Evolutionary conservation across 225 moss, liverwort and hornwort species (phyloP).

Genomic region (Physcomitrellopsis africana): DNA sequence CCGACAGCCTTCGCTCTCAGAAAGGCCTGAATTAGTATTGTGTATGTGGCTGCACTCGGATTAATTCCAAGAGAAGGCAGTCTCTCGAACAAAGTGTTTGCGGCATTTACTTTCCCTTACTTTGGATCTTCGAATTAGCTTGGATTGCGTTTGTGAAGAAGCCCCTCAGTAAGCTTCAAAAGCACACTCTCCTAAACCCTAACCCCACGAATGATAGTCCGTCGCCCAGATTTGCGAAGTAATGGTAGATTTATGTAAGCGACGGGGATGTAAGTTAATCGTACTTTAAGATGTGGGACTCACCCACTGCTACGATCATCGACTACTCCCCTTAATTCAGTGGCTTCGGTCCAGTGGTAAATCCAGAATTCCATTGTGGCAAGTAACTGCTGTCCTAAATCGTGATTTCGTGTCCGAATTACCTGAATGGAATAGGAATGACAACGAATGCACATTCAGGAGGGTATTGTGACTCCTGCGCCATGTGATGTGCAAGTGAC

Average conservation of each 20-base stretch:
- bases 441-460: too few relatives aligned
- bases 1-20: constrained; percentile 47
- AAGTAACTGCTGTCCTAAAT: too few relatives aligned
- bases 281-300: too few relatives aligned
- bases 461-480: too few relatives aligned
- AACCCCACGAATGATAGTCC: background rate
- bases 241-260: constrained; percentile 6
- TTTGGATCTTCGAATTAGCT: background rate
- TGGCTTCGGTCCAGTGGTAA: too few relatives aligned
- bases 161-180: background rate
- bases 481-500: too few relatives aligned
- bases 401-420: too few relatives aligned
- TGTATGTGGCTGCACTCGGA: constrained; percentile 59
- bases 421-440: too few relatives aligned
- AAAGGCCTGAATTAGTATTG: constrained; percentile 58
- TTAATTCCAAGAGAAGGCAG: constrained; percentile 61
- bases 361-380: too few relatives aligned
- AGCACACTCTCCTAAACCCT: background rate
- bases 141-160: background rate
- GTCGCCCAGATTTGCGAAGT: background rate
- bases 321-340: too few relatives aligned
- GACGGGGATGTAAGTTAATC: background rate
- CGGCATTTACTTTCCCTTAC: constrained; percentile 64
- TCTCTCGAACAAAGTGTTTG: constrained; percentile 50
- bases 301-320: too few relatives aligned